A percentile compares a stretch with the other conserved stretches of the same genome.
Conservation (phyloP, 225 moss, liverwort and hornwort genomes). For the Anthoceros angustus region DNA sequence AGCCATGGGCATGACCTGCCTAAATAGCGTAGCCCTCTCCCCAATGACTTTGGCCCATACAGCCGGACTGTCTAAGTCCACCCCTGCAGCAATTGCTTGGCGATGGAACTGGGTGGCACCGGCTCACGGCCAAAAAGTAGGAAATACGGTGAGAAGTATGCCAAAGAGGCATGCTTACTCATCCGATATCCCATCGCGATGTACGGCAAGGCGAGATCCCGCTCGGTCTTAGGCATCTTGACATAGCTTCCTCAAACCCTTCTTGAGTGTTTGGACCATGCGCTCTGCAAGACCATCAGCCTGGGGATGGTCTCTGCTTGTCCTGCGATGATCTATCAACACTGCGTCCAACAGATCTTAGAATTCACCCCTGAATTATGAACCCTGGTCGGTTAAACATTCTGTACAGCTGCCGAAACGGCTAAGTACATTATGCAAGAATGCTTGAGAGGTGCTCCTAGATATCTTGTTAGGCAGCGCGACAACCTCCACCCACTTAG, state of each 20-base stretch:
- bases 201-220: conserved; percentile 1
- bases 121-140: not conserved
- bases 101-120: not conserved
- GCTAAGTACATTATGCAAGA: conserved; percentile 5
- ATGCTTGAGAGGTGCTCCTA: not conserved
- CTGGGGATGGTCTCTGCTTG: not conserved
- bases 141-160: conserved; percentile 2
- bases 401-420: not conserved
- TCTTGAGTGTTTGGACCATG: conserved; percentile 7
- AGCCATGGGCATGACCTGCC: conserved; percentile 1
- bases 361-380: not conserved
- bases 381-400: not conserved
- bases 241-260: conserved; percentile 1
- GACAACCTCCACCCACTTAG: conserved; percentile 6
- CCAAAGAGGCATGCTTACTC: conserved; percentile 5
- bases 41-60: not conserved
- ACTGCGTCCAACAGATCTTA: conserved; percentile 6
- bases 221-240: conserved; percentile 5
- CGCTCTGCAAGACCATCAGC: not conserved
- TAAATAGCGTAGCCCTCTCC: not conserved
- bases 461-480: not conserved
- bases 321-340: conserved; percentile 1
- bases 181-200: conserved; percentile 6
- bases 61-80: not conserved
- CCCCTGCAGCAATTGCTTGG: not conserved